Conservation (phyloP, 345 rosid species). For the Syzygium aromaticum region DNA sequence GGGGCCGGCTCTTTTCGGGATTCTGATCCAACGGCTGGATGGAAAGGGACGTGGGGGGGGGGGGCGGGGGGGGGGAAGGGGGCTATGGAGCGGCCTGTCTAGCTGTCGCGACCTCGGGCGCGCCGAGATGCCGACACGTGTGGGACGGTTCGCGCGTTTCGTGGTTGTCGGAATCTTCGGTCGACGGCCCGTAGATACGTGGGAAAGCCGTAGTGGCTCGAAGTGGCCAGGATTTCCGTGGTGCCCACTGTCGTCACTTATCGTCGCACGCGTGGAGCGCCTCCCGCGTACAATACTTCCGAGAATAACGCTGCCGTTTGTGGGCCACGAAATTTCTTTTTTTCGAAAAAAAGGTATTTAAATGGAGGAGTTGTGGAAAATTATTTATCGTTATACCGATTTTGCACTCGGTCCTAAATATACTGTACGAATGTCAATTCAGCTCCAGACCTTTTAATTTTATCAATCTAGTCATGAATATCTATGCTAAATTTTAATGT, state of each 20-base stretch:
- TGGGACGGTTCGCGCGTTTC: background rate
- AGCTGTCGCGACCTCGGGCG: background rate
- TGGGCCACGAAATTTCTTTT: background rate
- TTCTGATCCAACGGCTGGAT: background rate
- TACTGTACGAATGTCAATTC: too few species aligned
- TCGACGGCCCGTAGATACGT: background rate
- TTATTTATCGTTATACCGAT: background rate
- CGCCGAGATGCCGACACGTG: background rate
- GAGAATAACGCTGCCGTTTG: background rate
- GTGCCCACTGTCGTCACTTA: too few species aligned
- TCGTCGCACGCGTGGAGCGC: too few species aligned
- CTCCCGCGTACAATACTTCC: too few species aligned
- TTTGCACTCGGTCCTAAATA: too few species aligned
- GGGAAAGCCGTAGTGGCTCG: background rate
- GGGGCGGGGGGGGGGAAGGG: too few species aligned
- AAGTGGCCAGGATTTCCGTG: background rate
- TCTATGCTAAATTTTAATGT: too few species aligned
- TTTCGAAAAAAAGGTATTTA: background rate
- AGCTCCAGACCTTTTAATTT: too few species aligned
- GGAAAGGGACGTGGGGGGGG: background rate
- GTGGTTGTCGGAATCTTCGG: background rate
- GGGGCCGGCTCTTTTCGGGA: background rate
- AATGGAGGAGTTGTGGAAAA: background rate
- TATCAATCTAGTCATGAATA: too few species aligned
- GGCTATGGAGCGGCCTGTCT: background rate